Percentiles rank a stretch among this genome's conserved stretches.
phyloP scores from a whole-genome alignment of 2,329 filamentous ascomycete genomes.

The Paecilomyces fulvus region DNA sequence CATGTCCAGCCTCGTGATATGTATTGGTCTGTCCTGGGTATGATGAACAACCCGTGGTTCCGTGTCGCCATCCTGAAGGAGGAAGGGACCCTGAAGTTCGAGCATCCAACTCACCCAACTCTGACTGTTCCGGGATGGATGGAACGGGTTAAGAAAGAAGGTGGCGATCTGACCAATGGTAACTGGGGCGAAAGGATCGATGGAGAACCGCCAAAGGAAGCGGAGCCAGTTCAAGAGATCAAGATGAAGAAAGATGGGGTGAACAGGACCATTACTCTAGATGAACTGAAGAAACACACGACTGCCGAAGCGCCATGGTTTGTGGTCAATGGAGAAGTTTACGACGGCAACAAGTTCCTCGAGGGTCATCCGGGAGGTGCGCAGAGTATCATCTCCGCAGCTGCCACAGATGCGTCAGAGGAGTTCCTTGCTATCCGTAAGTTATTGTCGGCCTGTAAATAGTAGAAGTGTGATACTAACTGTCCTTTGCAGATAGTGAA shows the following conservation, averaged over 20 bases:
- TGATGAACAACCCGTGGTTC: conserved; percentile 99
- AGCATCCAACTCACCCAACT: conserved; percentile 79
- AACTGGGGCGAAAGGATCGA: conserved; percentile 71
- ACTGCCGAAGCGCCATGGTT: conserved; percentile 69
- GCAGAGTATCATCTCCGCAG: conserved; percentile 71
- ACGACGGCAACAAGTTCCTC: conserved; percentile 74
- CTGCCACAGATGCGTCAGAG: conserved; percentile 74
- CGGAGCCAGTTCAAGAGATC: conserved; percentile 55
- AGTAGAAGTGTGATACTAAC: background rate
- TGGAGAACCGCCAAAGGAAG: conserved; percentile 35
- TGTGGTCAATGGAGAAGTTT: conserved; percentile 78
- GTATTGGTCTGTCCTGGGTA: conserved; percentile 91
- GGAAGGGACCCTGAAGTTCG: conserved; percentile 59
- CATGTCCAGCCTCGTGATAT: conserved; percentile 82
- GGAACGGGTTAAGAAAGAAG: conserved; percentile 76
- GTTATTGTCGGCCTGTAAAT: conserved; percentile 24
- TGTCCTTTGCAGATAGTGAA: conserved; percentile 61
- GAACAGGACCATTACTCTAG: conserved; percentile 55
- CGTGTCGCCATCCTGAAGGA: conserved; percentile 68
- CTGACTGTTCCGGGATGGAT: conserved; percentile 81
- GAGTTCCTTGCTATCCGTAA: conserved; percentile 88
- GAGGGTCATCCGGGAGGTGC: conserved; percentile 79
- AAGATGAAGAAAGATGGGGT: conserved; percentile 67
- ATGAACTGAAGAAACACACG: conserved; percentile 63
- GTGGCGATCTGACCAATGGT: conserved; percentile 71